Evolutionary conservation across 306 rosid genomes (phyloP), one percentile per base, ranked within the genome.

Genomic region (Gleditsia sinensis): DNA sequence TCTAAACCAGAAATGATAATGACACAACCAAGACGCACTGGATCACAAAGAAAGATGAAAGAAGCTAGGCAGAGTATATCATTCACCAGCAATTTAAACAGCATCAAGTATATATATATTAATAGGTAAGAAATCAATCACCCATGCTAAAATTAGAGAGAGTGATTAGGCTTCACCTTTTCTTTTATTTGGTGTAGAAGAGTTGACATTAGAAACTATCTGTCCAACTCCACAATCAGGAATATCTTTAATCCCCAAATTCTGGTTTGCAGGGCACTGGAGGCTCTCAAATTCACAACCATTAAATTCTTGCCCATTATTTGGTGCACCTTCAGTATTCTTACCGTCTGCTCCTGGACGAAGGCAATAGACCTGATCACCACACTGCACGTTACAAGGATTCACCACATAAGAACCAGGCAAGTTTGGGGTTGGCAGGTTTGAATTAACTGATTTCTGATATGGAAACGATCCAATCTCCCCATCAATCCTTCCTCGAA

Each of bases 401-500:
- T 95, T 95, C 84, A 95, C 63, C 67, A 85, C 80, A 78, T 83
- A 87, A 9, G 97, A 83, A 59, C 85, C 69, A 1, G 87, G 80
- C 55, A 81, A 11, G 78, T 65, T 86, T 0, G 70, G 63, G n/a
- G 51, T 36, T 0, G 86, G 63, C 4, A 83, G 16, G 81, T 64
- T 86, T 1, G 81, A 75, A 89, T 69, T 81, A 30, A 61, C 75
- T 3, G 92, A 34, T 77, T 89, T 95, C 80, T 89, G 98, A 83
- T 95, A 95, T 0, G 99, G 99, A 63, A 92, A 95, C 0, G 90
- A 59, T 16, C 99, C 99, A 71, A 95, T 92, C 67, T 95, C 99
- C 36, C 99, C 99, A 82, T 95, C 98, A 64, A 95, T 90, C 82
- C 98, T 92, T 23, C 99, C 99, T 56, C 99, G 84, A 5, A 95